A percentile compares a stretch with the other conserved stretches of the same genome.
Conservation (phyloP, 1,139 yeast genomes). For the Blastobotrys ciferrii region DNA sequence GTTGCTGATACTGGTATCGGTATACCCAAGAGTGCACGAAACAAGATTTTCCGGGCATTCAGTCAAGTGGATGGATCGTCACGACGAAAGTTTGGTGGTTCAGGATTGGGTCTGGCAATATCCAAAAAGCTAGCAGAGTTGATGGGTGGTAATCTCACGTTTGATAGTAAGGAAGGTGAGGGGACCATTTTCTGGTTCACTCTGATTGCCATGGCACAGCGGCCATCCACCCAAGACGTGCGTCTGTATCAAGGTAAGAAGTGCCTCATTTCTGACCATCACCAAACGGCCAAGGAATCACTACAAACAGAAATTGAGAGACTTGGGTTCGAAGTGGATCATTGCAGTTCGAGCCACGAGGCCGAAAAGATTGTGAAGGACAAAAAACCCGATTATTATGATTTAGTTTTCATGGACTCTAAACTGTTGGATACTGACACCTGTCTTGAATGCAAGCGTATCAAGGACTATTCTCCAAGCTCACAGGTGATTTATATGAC, state of each 20-base stretch:
- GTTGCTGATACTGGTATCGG: constrained; percentile 65
- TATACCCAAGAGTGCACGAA: constrained; percentile 48
- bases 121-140: constrained; percentile 56
- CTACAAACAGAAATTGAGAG: constrained; percentile 36
- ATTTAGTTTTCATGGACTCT: constrained; percentile 30
- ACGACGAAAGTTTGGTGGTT: constrained; percentile 56
- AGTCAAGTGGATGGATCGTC: constrained; percentile 63
- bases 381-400: constrained; percentile 22
- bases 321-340: constrained; percentile 40
- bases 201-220: constrained; percentile 34
- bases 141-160: constrained; percentile 57
- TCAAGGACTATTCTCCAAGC: constrained; percentile 23
- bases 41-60: constrained; percentile 56
- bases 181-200: constrained; percentile 54
- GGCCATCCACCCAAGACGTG: constrained; percentile 28
- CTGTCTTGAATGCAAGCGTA: constrained; percentile 22
- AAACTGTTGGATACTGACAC: constrained; percentile 24
- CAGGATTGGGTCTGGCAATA: constrained; percentile 60
- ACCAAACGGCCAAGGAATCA: constrained; percentile 39
- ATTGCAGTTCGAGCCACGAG: constrained; percentile 23
- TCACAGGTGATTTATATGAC: constrained; percentile 30
- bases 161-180: constrained; percentile 50
- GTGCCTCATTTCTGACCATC: constrained; percentile 42
- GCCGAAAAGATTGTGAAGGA: constrained; percentile 22
- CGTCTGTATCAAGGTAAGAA: constrained; percentile 33